Percentiles rank a stretch among this genome's conserved stretches.
Conservation (phyloP, 2,329 filamentous ascomycete species). For the Monosporascus sp. region DNA sequence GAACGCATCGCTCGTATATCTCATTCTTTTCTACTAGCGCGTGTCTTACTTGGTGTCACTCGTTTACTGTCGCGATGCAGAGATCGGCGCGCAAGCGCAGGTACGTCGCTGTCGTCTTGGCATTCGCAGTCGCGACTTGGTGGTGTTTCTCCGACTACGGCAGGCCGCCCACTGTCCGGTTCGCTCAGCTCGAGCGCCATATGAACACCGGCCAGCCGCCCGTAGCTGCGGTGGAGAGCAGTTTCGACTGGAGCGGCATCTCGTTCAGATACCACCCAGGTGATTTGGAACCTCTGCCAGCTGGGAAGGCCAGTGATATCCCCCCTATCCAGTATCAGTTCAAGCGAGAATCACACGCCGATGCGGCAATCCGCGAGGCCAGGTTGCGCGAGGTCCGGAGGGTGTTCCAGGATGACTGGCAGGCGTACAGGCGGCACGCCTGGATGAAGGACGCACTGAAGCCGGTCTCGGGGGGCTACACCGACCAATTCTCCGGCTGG, state of each 20-base stretch:
- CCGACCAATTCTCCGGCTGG: conserved; percentile 44
- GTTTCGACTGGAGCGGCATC: conserved; percentile 34
- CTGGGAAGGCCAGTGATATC: conserved; percentile 11
- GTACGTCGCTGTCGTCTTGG: background rate
- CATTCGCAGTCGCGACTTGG: background rate
- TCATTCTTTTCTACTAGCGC: too few species aligned
- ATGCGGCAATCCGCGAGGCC: conserved; percentile 19
- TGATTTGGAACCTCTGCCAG: conserved; percentile 19
- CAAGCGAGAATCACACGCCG: conserved; percentile 17
- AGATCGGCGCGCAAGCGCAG: background rate
- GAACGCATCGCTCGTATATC: too few species aligned
- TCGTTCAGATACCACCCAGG: conserved; percentile 19
- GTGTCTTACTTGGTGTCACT: background rate
- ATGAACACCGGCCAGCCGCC: conserved; percentile 24
- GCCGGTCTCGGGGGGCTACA: conserved; percentile 36
- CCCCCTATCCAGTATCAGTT: conserved; percentile 32
- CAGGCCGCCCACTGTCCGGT: conserved; percentile 1
- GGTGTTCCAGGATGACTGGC: conserved; percentile 34
- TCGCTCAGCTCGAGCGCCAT: conserved; percentile 19
- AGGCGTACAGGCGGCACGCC: conserved; percentile 40
- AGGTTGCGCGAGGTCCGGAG: conserved; percentile 28
- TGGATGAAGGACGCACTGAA: conserved; percentile 44
- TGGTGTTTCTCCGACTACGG: background rate
- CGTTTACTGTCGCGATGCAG: background rate
- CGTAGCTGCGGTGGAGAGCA: conserved; percentile 16